Percentiles rank a stretch among this genome's conserved stretches.
phyloP scores from a whole-genome alignment of 352 stramenopile species.

The Albugo laibachii region DNA sequence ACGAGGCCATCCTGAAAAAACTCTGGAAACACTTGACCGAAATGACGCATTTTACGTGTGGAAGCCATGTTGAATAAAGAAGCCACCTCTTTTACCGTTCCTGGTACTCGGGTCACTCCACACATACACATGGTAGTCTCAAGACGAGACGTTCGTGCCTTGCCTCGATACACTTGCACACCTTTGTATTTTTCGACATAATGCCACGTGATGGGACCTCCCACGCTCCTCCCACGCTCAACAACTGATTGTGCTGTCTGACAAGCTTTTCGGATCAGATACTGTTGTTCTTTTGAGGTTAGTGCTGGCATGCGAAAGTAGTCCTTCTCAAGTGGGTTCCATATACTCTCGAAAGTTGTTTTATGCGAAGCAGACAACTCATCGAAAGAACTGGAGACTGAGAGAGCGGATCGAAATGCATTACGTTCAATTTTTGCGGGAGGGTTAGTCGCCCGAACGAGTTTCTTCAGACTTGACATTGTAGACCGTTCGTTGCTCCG shows the following conservation, averaged over 20 bases:
- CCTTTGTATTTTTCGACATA: constrained; percentile 57
- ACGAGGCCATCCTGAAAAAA: constrained; percentile 58
- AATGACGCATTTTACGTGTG: constrained; percentile 52
- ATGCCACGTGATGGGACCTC: constrained; percentile 46
- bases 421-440: too few relatives aligned
- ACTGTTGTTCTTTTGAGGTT: constrained; percentile 36
- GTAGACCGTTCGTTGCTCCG: too few relatives aligned
- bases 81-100: constrained; percentile 47
- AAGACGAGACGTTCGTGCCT: constrained; percentile 14
- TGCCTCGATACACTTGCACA: constrained; percentile 56
- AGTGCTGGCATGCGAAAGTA: constrained; percentile 53
- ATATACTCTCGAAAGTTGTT: constrained; percentile 3
- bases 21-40: constrained; percentile 23
- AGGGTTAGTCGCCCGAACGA: too few relatives aligned
- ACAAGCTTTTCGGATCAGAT: constrained; percentile 64
- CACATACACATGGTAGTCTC: constrained; percentile 36
- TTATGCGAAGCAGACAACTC: too few relatives aligned
- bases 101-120: constrained; percentile 51
- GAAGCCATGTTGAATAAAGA: constrained; percentile 44
- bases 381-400: too few relatives aligned
- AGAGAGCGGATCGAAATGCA: too few relatives aligned
- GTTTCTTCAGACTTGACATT: too few relatives aligned
- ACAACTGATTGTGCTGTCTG: constrained; percentile 62
- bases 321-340: constrained; percentile 54
- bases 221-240: constrained; percentile 32